A percentile compares a stretch with the other conserved stretches of the same genome.
These are phyloP conservation scores for Aspergillus terreus DNA, from an alignment of 2,329 filamentous ascomycete genomes.

Conservation along the genomic window DNA sequence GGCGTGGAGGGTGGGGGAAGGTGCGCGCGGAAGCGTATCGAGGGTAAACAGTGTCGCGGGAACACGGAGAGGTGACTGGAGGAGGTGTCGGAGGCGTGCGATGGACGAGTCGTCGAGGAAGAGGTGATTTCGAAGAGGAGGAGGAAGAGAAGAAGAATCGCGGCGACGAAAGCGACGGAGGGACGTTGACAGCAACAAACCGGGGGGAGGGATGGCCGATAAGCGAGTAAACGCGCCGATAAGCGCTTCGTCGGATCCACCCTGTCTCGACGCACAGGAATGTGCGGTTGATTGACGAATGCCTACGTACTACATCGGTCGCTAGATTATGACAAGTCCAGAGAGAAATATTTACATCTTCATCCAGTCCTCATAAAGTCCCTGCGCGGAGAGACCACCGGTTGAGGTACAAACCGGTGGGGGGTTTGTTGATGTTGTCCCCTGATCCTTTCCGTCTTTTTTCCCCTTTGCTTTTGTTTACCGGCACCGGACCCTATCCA, in stretches of 20 bases:
- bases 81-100: neutral
- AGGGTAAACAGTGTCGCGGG: neutral
- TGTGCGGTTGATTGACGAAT: too few relatives aligned
- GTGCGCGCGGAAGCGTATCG: neutral
- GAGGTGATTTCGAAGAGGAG: constrained; percentile 9
- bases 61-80: neutral
- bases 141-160: constrained; percentile 4
- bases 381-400: neutral
- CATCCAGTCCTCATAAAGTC: too few relatives aligned
- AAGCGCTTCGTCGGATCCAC: constrained; percentile 7
- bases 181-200: constrained; percentile 14
- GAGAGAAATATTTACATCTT: too few relatives aligned
- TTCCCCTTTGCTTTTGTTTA: constrained; percentile 1
- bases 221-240: constrained; percentile 21
- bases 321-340: too few relatives aligned
- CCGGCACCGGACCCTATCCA: too few relatives aligned
- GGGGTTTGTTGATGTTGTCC: neutral
- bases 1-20: neutral
- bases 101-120: constrained; percentile 5
- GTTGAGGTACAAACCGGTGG: neutral
- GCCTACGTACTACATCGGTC: too few relatives aligned
- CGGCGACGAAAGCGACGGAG: constrained; percentile 8
- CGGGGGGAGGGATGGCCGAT: constrained; percentile 11
- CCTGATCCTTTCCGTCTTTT: neutral
- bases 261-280: too few relatives aligned